Conservation (phyloP, 441 rosid genomes). For the Eruca vesicaria region DNA sequence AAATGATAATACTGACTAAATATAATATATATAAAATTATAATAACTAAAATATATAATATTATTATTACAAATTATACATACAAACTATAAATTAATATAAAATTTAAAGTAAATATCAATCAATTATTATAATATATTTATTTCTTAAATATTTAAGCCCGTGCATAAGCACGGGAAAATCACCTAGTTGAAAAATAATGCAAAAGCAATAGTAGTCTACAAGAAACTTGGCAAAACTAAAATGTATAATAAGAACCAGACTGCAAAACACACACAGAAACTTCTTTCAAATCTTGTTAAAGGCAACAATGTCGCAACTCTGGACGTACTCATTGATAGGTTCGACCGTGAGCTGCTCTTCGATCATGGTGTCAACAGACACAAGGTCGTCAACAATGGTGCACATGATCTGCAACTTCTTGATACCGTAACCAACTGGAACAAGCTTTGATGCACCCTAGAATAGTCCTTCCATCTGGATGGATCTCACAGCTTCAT, state of each 20-base stretch:
- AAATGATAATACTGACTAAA: too few relatives aligned
- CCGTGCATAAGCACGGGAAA: too few relatives aligned
- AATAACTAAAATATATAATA: too few relatives aligned
- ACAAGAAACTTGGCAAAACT: not conserved
- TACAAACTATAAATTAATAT: too few relatives aligned
- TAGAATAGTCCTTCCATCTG: conserved; percentile 78
- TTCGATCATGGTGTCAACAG: conserved; percentile 25
- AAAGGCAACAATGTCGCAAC: not conserved
- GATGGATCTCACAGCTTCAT: conserved; percentile 80
- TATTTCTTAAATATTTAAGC: too few relatives aligned
- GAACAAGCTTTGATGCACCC: conserved; percentile 95
- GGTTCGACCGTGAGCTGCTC: not conserved
- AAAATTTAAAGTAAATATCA: too few relatives aligned
- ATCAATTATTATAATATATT: too few relatives aligned
- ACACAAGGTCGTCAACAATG: conserved; percentile 89
- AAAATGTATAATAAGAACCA: not conserved
- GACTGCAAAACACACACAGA: not conserved
- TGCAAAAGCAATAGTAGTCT: not conserved
- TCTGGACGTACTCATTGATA: not conserved
- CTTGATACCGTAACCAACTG: conserved; percentile 93
- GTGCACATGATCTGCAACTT: conserved; percentile 88
- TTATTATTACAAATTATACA: too few relatives aligned
- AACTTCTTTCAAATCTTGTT: not conserved
- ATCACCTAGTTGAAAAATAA: too few relatives aligned
- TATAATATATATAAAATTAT: too few relatives aligned